Base-by-base conservation (phyloP, 163 green algal genomes). In the Volvox carteri region DNA sequence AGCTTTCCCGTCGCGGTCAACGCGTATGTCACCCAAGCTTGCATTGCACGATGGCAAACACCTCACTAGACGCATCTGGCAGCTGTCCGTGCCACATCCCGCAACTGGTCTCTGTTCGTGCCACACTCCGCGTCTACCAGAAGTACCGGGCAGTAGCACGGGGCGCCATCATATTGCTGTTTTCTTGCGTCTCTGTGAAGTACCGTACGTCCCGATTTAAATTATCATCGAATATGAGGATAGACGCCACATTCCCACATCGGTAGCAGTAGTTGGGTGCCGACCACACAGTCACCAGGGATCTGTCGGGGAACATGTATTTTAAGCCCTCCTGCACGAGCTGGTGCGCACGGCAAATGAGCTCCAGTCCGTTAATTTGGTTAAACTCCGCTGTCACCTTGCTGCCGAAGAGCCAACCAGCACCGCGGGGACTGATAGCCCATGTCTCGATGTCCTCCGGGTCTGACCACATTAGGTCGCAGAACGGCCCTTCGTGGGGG, bases 181-280 rank as follows among this genome's bases (percentile, higher is more conserved):
- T 95, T 65, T 95, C 90, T 41, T 91, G 86, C 52, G 93, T 95
- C 54, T 95, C 93, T 35, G 93, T 95, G 89, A 95, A 95, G 92
- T 95, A 95, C 21, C 86, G 72, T 12, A 93, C 92, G 67, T 93
- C 92, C 1, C 95, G 92, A 88, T 99, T 95, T 86, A 99, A 93
- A 14, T 98, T 93, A 16, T 97, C 95, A 86, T 99, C 96, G 89
- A 99, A 99, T 73, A 95, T 97, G 3, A 99, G 93, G 39, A 99
- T 99, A 75, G 95, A 97, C 0, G 98, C 98, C 48, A 99, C 97
- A 90, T 99, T 99, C 56, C 98, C 98, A 90, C 98, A 99, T 58
- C 98, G 95, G 92, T 99, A 99, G 95, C 98, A 99, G 93, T 99
- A 99, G 93, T 99, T 99, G 52, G 98, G 98, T 9, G 98, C 98